A percentile compares a stretch with the other conserved stretches of the same genome.
phyloP scores from a whole-genome alignment of 495 filamentous ascomycete species.

The Annulohypoxylon maeteangense region DNA sequence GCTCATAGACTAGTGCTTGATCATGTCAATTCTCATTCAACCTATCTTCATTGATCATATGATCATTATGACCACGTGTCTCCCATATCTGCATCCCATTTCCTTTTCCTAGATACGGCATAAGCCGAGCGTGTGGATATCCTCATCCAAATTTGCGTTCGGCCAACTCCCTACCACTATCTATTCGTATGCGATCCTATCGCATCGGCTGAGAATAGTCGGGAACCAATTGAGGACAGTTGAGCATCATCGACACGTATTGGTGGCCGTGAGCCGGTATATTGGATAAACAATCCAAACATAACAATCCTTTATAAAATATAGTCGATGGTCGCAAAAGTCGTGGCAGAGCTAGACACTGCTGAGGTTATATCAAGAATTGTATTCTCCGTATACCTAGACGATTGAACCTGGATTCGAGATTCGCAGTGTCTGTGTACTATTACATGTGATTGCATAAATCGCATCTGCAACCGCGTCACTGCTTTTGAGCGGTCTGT shows the following conservation, averaged over 20 bases:
- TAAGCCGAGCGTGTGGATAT: conserved; percentile 10
- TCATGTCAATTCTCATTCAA: conserved; percentile 35
- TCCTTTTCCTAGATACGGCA: conserved; percentile 6
- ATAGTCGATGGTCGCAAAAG: neutral
- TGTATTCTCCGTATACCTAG: neutral
- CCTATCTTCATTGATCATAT: conserved; percentile 32
- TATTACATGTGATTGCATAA: neutral
- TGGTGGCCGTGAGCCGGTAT: neutral
- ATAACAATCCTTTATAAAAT: neutral
- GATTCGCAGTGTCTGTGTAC: neutral
- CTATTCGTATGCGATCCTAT: neutral
- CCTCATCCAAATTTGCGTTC: conserved; percentile 3
- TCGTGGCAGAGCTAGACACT: neutral
- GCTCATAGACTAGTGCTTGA: neutral
- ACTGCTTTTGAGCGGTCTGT: conserved; percentile 19
- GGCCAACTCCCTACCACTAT: conserved; percentile 6
- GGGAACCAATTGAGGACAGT: conserved; percentile 6
- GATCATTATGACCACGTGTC: conserved; percentile 34
- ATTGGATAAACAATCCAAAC: neutral
- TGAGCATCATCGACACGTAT: neutral
- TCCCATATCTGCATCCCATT: conserved; percentile 4
- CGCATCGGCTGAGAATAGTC: conserved; percentile 1
- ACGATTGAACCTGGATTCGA: neutral
- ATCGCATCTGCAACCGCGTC: neutral
- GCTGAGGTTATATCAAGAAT: conserved; percentile 4